Evolutionary conservation across 371 early-diverging fungal genomes (phyloP).

Genomic region (Rhizopus stolonifer): DNA sequence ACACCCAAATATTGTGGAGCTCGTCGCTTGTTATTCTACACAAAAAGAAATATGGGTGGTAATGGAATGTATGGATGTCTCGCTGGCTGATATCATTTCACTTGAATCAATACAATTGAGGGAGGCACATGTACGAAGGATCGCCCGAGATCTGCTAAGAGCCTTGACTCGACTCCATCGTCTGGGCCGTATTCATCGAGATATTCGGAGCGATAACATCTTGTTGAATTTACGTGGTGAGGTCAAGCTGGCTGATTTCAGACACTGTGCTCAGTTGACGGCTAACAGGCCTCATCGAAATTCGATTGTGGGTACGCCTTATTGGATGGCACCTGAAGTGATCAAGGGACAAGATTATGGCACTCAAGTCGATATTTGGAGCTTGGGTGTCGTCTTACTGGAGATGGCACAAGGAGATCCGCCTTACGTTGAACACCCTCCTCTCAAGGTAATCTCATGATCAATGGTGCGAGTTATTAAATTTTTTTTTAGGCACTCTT

Average conservation of each 20-base stretch:
- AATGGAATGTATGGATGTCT: slow-evolving; percentile 81
- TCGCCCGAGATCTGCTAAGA: slow-evolving; percentile 77
- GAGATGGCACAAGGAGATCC: slow-evolving; percentile 85
- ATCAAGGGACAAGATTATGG: slow-evolving; percentile 76
- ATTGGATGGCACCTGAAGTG: slow-evolving; percentile 99
- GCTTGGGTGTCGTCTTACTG: slow-evolving; percentile 77
- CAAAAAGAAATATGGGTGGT: slow-evolving; percentile 64
- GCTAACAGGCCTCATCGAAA: slow-evolving; percentile 61
- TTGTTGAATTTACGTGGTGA: slow-evolving; percentile 69
- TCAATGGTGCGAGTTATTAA: neutral
- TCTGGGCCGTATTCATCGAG: slow-evolving; percentile 91
- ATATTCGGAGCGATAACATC: slow-evolving; percentile 86
- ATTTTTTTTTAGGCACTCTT: slow-evolving; percentile 53
- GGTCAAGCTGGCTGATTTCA: slow-evolving; percentile 79
- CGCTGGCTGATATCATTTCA: slow-evolving; percentile 72
- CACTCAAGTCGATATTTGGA: slow-evolving; percentile 87
- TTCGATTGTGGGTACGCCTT: slow-evolving; percentile 76
- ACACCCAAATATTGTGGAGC: slow-evolving; percentile 74
- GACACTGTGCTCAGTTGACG: slow-evolving; percentile 68
- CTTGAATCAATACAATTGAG: slow-evolving; percentile 52
- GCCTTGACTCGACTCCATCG: slow-evolving; percentile 92
- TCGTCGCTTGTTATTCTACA: slow-evolving; percentile 64
- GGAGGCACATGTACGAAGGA: slow-evolving; percentile 65
- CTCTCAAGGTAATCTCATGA: slow-evolving; percentile 50
- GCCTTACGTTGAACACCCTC: slow-evolving; percentile 70